Evolutionary conservation across 2,329 filamentous ascomycete genomes (phyloP), one percentile per base, ranked within the genome.

Genomic region (Pseudonectria buxi): DNA sequence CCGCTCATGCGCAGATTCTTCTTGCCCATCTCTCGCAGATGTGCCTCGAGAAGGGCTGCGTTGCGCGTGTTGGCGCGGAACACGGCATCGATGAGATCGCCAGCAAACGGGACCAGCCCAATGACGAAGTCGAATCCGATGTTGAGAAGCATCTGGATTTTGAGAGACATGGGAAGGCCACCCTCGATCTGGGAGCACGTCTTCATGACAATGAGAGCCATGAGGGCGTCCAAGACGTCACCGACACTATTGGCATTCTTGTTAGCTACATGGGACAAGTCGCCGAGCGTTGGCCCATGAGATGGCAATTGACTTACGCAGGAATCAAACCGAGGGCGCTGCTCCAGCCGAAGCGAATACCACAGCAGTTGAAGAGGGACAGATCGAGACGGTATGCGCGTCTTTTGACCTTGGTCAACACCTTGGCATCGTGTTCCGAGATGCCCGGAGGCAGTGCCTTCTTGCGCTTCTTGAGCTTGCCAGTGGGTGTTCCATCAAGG

Each of bases 301-400:
- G 14, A 12, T 18, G 26, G n/a, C 6, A 16, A 15, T 16, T 24
- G 10, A 74, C 84, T 71, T 72, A 87, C 76, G 76, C 76, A 49
- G 92, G 92, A 36, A 96, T 62, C 7, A 96, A 57, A 11, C 82
- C 92, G 51, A 96, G 86, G 39, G 95, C 75, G 50, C 82, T 84
- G 33, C 85, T 78, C 87, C 88, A 95, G 36, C 92, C 92, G 55
- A 96, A 89, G 39, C 81, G 77, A 40, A 94, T 73, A 28, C 88
- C 87, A 45, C 83, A 76, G 55, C 86, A 76, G 54, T 76, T 88
- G 67, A 90, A 94, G 6, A 95, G 74, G 36, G 75, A 77, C 69
- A 87, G 83, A 61, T 96, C 92, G 16, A 95, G 76, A 26, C 78
- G 74, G 63, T 95, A 94, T 24, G 92, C 88, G 39, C 83, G 75